phyloP scores from a whole-genome alignment of 208 protist species.

The Herpetomonas tarakana region DNA sequence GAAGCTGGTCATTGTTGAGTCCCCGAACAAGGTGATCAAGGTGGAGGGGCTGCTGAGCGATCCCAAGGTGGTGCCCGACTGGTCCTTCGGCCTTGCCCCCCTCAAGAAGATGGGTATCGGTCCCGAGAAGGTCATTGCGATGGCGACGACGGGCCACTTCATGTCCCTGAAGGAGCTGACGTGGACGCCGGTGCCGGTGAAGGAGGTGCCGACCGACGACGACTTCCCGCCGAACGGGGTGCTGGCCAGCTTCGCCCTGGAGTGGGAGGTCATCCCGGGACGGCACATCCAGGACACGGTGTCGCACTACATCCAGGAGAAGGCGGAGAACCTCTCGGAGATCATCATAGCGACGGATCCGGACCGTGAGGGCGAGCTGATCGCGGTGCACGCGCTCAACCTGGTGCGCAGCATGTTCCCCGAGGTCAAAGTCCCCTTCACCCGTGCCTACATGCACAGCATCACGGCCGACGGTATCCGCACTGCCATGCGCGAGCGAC shows the following conservation, averaged over 20 bases:
- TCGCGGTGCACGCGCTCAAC: conserved; percentile 83
- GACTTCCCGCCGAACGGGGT: conserved; percentile 59
- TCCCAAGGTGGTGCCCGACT: conserved; percentile 77
- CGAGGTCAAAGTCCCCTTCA: conserved; percentile 73
- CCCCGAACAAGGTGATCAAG: conserved; percentile 91
- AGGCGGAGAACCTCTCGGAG: conserved; percentile 74
- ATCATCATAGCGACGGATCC: conserved; percentile 91
- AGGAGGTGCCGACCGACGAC: conserved; percentile 6
- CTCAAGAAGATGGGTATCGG: conserved; percentile 46
- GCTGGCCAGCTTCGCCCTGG: conserved; percentile 57
- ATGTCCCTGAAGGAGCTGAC: conserved; percentile 78
- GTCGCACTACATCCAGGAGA: conserved; percentile 78
- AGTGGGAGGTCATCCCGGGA: conserved; percentile 77
- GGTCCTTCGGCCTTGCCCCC: conserved; percentile 59
- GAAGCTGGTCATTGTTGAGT: conserved; percentile 91
- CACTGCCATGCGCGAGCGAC: conserved; percentile 70
- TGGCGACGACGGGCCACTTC: conserved; percentile 89
- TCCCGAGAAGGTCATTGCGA: conserved; percentile 69
- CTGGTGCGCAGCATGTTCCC: conserved; percentile 76
- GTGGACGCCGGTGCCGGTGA: conserved; percentile 34
- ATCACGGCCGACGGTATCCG: conserved; percentile 86
- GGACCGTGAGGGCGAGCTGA: conserved; percentile 90
- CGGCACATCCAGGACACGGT: conserved; percentile 78
- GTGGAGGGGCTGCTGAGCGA: conserved; percentile 82
- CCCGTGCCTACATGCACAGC: conserved; percentile 91